Conservation (phyloP, 2,329 filamentous ascomycete genomes). For the Neonectria faginata region DNA sequence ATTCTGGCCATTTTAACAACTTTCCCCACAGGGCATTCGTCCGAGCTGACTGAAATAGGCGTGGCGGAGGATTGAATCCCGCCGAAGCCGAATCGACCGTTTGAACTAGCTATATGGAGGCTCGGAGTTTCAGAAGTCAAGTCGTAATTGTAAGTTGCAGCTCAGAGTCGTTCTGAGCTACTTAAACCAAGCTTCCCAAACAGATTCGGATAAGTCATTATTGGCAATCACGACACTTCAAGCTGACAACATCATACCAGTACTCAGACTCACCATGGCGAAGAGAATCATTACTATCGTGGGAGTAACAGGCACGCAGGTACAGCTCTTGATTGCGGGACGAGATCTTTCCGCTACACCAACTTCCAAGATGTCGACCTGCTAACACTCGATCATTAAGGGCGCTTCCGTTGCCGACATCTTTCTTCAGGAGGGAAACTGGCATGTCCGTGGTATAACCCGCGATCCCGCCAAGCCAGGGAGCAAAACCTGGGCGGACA, state of each 20-base stretch:
- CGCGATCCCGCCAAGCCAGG: conserved; percentile 7
- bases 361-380: neutral
- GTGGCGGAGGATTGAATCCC: neutral
- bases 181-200: neutral
- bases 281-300: neutral
- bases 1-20: neutral
- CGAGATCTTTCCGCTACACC: neutral
- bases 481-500: neutral
- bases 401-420: neutral
- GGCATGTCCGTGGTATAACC: conserved; percentile 10
- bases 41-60: neutral
- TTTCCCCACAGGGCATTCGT: neutral
- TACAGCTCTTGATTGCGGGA: neutral
- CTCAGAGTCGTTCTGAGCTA: neutral
- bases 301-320: neutral
- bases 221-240: neutral
- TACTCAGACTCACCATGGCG: neutral
- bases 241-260: neutral
- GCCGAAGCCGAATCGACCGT: neutral
- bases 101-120: neutral
- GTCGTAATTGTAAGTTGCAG: neutral
- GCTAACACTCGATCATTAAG: neutral
- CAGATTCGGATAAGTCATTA: neutral
- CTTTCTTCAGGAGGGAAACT: neutral
- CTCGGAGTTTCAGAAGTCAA: neutral